phyloP scores from a whole-genome alignment of 78 protist species.

The Andalucia godoyi region DNA sequence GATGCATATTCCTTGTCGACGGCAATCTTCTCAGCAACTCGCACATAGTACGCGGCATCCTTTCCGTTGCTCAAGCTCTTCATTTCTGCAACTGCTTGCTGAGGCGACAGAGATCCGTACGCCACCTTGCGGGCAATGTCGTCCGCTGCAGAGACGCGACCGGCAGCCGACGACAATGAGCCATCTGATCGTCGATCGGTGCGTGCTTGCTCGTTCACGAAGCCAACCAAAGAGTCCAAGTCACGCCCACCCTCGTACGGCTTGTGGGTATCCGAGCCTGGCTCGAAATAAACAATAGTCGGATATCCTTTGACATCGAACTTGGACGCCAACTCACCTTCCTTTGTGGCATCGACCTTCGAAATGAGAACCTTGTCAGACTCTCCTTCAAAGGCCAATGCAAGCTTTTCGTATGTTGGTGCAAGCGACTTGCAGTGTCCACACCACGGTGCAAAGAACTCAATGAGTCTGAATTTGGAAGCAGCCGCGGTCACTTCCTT shows the following conservation, averaged over 20 bases:
- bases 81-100: too few relatives aligned
- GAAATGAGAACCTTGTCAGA: conserved; percentile 53
- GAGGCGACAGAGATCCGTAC: too few relatives aligned
- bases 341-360: conserved; percentile 50
- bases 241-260: conserved; percentile 55
- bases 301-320: conserved; percentile 73
- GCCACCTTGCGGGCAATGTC: too few relatives aligned
- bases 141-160: too few relatives aligned
- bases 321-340: conserved; percentile 32
- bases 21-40: too few relatives aligned
- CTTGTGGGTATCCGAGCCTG: too few relatives aligned
- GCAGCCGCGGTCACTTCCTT: conserved; percentile 26
- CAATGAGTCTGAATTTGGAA: conserved; percentile 7
- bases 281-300: conserved; percentile 63
- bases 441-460: conserved; percentile 45
- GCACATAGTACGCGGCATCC: too few relatives aligned
- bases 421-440: conserved; percentile 34
- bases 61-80: too few relatives aligned
- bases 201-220: conserved; percentile 41
- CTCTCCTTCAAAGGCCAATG: conserved; percentile 21
- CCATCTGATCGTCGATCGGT: too few relatives aligned
- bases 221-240: conserved; percentile 35
- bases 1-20: too few relatives aligned
- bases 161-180: too few relatives aligned
- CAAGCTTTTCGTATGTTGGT: conserved; percentile 51